These are phyloP conservation scores for Chrysosporium keratinophilum DNA, from an alignment of 2,329 filamentous ascomycete species.

Conservation along the genomic window DNA sequence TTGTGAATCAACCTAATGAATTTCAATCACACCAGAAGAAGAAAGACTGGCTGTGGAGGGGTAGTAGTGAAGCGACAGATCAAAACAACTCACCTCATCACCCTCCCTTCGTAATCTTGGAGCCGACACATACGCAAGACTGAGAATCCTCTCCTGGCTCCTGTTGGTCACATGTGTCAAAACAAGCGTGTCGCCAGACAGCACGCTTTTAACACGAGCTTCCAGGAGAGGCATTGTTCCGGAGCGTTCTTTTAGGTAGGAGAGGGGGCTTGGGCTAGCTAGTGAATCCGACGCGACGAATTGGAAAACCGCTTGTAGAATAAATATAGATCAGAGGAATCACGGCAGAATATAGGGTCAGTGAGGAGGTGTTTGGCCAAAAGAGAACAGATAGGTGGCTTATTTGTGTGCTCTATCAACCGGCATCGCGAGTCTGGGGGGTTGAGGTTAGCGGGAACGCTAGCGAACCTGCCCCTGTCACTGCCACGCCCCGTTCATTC, in stretches of 20 bases:
- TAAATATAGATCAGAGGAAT: not conserved
- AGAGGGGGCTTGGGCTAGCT: too few relatives aligned
- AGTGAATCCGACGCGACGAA: not conserved
- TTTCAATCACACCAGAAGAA: not conserved
- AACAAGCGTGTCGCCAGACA: conserved; percentile 87
- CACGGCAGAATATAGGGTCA: not conserved
- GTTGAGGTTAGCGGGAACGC: not conserved
- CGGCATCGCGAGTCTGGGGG: not conserved
- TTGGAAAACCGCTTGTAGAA: not conserved
- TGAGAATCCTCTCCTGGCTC: conserved; percentile 71
- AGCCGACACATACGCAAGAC: conserved; percentile 82
- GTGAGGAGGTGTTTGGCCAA: not conserved
- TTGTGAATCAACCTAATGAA: not conserved
- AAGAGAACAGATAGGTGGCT: not conserved
- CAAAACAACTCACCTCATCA: conserved; percentile 52
- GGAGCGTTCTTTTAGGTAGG: too few relatives aligned
- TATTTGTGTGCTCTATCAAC: conserved; percentile 7
- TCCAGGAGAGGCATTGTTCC: conserved; percentile 34
- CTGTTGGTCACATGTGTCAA: conserved; percentile 73
- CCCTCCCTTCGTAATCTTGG: conserved; percentile 79
- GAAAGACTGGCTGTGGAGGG: too few relatives aligned
- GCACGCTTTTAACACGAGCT: conserved; percentile 80
- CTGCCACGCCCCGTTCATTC: not conserved
- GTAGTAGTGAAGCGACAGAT: not conserved
- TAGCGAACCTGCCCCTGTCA: not conserved